Percentiles rank a stretch among this genome's conserved stretches.
Conservation (phyloP, 805 yeast genomes). For the Ogataea nitratoaversa region DNA sequence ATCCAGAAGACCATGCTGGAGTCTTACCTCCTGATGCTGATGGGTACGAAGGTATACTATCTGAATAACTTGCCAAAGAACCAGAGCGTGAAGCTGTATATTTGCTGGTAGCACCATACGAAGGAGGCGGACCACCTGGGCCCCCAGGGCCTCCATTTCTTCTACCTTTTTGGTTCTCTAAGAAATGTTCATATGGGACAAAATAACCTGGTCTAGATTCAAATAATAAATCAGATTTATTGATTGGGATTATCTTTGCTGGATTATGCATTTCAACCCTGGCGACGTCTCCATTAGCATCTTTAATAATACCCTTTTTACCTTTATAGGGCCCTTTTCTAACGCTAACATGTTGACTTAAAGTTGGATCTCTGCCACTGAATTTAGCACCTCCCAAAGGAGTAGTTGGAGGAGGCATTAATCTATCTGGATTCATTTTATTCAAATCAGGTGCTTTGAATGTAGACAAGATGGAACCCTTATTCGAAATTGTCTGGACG, state of each 20-base stretch:
- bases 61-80: conserved; percentile 4
- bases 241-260: conserved; percentile 80
- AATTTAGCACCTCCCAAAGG: conserved; percentile 47
- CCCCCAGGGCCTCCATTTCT: conserved; percentile 16
- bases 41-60: conserved; percentile 42
- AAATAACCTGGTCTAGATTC: conserved; percentile 62
- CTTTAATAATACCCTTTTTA: conserved; percentile 86
- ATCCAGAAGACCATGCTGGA: conserved; percentile 32
- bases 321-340: conserved; percentile 94
- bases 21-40: conserved; percentile 38
- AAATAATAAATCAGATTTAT: conserved; percentile 73
- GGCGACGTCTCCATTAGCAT: conserved; percentile 87
- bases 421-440: conserved; percentile 80
- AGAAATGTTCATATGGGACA: conserved; percentile 73
- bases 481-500: conserved; percentile 80
- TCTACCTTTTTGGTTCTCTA: conserved; percentile 39
- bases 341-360: conserved; percentile 82
- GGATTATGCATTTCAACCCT: conserved; percentile 93
- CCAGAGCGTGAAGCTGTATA: not conserved
- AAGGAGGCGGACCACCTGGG: not conserved
- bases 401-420: conserved; percentile 56
- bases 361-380: conserved; percentile 75
- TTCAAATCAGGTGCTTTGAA: conserved; percentile 60
- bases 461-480: conserved; percentile 61
- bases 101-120: not conserved